These are phyloP conservation scores for Neurospora sp. DNA, from an alignment of 495 filamentous ascomycete species.

Conservation along the genomic window DNA sequence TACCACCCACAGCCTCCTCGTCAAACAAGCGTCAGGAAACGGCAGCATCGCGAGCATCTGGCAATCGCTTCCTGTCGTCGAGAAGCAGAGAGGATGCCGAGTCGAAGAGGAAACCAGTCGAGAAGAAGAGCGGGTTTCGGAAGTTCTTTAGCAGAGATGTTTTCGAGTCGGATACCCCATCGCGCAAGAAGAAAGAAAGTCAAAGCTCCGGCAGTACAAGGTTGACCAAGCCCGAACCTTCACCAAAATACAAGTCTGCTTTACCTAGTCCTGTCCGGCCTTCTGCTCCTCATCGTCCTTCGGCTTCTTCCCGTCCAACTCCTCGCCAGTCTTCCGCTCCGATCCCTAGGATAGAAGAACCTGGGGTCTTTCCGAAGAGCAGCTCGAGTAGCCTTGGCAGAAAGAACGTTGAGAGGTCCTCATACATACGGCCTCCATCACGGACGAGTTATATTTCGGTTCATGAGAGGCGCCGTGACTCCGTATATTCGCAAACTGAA, in stretches of 20 bases:
- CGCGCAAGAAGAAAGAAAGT: constrained; percentile 13
- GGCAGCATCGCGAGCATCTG: constrained; percentile 10
- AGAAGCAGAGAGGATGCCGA: constrained; percentile 13
- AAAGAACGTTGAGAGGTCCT: constrained; percentile 17
- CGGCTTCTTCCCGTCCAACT: neutral
- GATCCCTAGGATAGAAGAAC: constrained; percentile 20
- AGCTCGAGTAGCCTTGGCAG: constrained; percentile 5
- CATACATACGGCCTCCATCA: constrained; percentile 21
- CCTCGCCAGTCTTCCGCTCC: constrained; percentile 14
- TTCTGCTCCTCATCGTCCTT: constrained; percentile 11
- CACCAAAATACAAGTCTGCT: neutral
- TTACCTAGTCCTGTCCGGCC: neutral
- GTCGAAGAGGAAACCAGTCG: constrained; percentile 5
- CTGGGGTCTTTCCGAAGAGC: constrained; percentile 28
- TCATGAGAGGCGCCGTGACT: constrained; percentile 45
- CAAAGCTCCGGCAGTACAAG: neutral
- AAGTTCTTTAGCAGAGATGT: constrained; percentile 21
- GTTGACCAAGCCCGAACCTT: neutral
- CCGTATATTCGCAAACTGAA: constrained; percentile 49
- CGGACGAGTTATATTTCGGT: constrained; percentile 40
- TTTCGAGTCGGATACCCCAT: constrained; percentile 15
- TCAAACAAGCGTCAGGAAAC: constrained; percentile 11
- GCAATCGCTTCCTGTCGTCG: constrained; percentile 15
- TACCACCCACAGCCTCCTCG: constrained; percentile 16
- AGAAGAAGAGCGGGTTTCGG: constrained; percentile 25